These are phyloP conservation scores for Diplodia sapinea DNA, from an alignment of 2,329 filamentous ascomycete species.

Conservation along the genomic window DNA sequence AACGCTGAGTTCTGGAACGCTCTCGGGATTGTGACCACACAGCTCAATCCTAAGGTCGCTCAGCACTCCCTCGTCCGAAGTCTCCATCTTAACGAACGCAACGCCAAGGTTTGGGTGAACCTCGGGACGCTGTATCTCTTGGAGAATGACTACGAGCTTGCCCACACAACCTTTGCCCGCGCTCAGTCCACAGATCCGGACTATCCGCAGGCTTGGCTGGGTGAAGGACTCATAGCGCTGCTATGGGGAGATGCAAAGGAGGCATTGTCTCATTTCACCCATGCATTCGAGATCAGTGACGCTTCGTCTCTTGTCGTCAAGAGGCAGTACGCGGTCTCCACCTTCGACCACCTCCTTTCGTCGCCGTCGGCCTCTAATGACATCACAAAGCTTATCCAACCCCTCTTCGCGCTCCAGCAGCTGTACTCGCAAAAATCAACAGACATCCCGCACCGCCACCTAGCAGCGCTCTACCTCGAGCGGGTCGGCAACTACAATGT, in stretches of 20 bases:
- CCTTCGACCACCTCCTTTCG: constrained; percentile 80
- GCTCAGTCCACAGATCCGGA: constrained; percentile 95
- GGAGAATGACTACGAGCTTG: constrained; percentile 82
- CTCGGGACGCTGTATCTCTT: constrained; percentile 84
- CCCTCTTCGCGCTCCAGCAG: constrained; percentile 87
- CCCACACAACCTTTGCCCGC: constrained; percentile 86
- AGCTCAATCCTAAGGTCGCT: constrained; percentile 82
- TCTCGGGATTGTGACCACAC: constrained; percentile 86
- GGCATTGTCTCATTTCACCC: constrained; percentile 84
- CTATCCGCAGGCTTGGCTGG: constrained; percentile 91
- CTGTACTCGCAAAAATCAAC: constrained; percentile 72
- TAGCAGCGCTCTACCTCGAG: constrained; percentile 81
- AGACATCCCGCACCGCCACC: constrained; percentile 75
- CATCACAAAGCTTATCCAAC: constrained; percentile 73
- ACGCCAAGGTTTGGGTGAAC: constrained; percentile 86
- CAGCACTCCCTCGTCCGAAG: constrained; percentile 94
- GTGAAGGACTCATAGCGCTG: constrained; percentile 84
- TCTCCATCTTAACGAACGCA: constrained; percentile 88
- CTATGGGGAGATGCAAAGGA: constrained; percentile 76
- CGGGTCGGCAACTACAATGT: constrained; percentile 71
- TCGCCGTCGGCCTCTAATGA: constrained; percentile 59
- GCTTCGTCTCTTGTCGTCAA: constrained; percentile 75
- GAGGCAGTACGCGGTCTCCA: constrained; percentile 77
- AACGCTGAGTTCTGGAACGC: constrained; percentile 98
- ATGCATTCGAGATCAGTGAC: constrained; percentile 91